Evolutionary conservation across 345 rosid genomes (phyloP).

Genomic region (Gossypium arboreum): DNA sequence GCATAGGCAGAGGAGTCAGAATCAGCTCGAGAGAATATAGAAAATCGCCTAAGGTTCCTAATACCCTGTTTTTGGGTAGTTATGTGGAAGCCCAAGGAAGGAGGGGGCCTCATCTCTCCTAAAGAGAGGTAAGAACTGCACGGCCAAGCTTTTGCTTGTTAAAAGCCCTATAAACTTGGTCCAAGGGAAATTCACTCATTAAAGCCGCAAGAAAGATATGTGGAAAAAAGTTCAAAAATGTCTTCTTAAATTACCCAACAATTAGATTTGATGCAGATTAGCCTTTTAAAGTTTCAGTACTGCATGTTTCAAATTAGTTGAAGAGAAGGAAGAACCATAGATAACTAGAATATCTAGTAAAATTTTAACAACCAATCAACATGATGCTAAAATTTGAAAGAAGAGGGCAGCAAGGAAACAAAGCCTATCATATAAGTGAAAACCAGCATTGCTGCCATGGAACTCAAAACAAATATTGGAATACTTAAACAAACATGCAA

Average conservation of each 20-base stretch:
- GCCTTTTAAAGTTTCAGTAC: neutral
- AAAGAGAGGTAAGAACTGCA: neutral
- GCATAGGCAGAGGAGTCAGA: neutral
- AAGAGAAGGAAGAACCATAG: neutral
- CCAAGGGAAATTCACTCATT: neutral
- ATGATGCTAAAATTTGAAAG: neutral
- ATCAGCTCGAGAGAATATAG: neutral
- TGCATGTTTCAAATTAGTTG: neutral
- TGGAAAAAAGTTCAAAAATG: neutral
- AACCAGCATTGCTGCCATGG: neutral
- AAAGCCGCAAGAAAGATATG: neutral
- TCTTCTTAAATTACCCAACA: neutral
- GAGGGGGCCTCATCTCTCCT: neutral
- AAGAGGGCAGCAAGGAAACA: neutral
- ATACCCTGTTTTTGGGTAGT: neutral
- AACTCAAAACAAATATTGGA: neutral
- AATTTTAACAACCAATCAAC: neutral
- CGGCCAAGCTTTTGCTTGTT: neutral
- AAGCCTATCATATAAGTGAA: neutral
- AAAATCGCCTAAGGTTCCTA: neutral
- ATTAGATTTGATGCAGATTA: neutral
- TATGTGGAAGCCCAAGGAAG: neutral
- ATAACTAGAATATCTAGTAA: neutral
- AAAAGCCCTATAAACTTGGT: neutral
- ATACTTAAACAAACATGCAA: slow-evolving; percentile 4